Evolutionary conservation across 1,139 yeast species (phyloP).

Genomic region (Protomyces inundatus): DNA sequence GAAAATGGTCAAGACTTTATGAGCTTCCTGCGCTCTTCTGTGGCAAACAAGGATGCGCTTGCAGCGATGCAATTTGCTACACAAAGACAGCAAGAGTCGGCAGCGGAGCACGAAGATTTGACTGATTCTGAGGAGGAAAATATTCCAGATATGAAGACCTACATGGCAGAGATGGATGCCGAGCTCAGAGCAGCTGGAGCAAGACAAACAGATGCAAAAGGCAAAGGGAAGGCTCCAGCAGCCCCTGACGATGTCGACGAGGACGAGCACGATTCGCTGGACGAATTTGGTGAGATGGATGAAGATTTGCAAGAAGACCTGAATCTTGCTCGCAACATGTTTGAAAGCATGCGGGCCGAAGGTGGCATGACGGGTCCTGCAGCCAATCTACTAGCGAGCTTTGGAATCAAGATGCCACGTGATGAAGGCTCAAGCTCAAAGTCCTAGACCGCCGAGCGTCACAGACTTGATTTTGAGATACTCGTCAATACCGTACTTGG

Average conservation of each 20-base stretch:
- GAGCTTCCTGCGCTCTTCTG: constrained; percentile 44
- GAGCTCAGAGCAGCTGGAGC: constrained; percentile 13
- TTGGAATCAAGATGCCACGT: constrained; percentile 32
- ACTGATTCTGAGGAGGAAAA: constrained; percentile 33
- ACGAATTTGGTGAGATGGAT: constrained; percentile 14
- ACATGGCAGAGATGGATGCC: constrained; percentile 32
- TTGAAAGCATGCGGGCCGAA: constrained; percentile 36
- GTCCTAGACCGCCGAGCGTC: constrained; percentile 44
- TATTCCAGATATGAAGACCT: constrained; percentile 31
- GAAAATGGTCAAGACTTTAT: constrained; percentile 50
- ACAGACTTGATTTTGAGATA: constrained; percentile 61
- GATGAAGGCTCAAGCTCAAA: neutral
- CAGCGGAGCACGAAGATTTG: constrained; percentile 31
- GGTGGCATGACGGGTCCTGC: constrained; percentile 43
- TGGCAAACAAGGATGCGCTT: constrained; percentile 45
- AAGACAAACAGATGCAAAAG: neutral
- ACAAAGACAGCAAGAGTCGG: constrained; percentile 18
- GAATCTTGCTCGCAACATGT: constrained; percentile 33
- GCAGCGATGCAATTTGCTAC: constrained; percentile 30
- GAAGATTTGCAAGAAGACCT: constrained; percentile 33
- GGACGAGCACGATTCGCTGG: constrained; percentile 31
- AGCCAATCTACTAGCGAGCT: constrained; percentile 38
- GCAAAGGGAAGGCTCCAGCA: neutral
- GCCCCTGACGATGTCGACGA: neutral
- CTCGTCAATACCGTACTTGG: constrained; percentile 62